Base-by-base conservation (phyloP, 108 stramenopile genomes). In the Nitzschia putrida region DNA sequence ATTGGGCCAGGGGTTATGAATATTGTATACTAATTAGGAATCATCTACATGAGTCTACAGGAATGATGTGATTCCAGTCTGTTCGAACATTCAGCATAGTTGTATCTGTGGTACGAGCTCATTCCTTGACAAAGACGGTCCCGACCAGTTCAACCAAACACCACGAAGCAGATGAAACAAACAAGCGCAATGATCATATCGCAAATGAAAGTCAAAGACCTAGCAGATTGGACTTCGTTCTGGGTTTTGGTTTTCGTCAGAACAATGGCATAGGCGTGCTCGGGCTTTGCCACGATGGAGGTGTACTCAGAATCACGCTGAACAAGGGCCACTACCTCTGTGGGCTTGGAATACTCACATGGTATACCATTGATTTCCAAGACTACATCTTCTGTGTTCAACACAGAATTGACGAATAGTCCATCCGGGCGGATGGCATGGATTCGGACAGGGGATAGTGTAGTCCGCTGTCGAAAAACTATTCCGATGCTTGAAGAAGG, bases 361-460 rank as follows among this genome's bases (percentile, higher is more conserved):
- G 57, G 34, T 40, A 59, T 39, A 24, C 24, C 13, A 24, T 59
- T 59, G 37, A 59, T 59, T 2, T 34, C 29, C 37, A 59, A 13
- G 13, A 59, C 57, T n/a, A 16, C 24, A 39, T 59, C 57, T n/a
- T 59, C 57, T 18, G 16, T 2, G 37, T 59, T 59, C 57, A 59
- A 3, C 13, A 59, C 37, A 13, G 57, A 59, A 7, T 59, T 39
- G 37, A 29, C 37, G 13, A 59, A 40, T 24, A 59, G 12, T 1
- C 57, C 38, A 40, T 59, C 38, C 7, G 26, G 8, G 8, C 13
- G 37, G 40, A 59, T 39, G 2, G 2, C 13, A 16, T 39, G 38
- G 7, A 59, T 59, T 59, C 38, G n/a, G 38, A 59, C 38, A 38
- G 37, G 57, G 12, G 16, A 29, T 6, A 16, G 38, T 5, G 57